These are phyloP conservation scores for Tolypocladium ovalisporum DNA, from an alignment of 2,329 filamentous ascomycete species.

Conservation along the genomic window DNA sequence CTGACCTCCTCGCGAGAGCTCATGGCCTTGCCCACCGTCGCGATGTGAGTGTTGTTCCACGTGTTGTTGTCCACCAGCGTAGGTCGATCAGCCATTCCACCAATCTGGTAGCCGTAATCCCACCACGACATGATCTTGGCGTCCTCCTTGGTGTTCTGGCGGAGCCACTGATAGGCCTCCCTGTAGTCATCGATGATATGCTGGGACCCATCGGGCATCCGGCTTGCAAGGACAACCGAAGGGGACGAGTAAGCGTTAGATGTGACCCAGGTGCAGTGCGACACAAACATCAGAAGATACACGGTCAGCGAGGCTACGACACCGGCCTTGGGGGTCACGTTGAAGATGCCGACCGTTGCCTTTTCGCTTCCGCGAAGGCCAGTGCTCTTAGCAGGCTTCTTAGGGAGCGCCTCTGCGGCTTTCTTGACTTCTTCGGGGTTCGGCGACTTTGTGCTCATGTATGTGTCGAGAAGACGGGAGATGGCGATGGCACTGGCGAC, in stretches of 20 bases:
- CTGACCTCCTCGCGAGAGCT: conserved; percentile 94
- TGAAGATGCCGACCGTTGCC: conserved; percentile 77
- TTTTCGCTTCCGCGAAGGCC: conserved; percentile 60
- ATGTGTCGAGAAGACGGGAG: conserved; percentile 82
- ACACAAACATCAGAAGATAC: conserved; percentile 86
- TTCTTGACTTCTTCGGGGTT: conserved; percentile 34
- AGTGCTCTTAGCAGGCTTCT: conserved; percentile 39
- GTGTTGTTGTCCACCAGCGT: conserved; percentile 99
- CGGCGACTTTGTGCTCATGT: conserved; percentile 58
- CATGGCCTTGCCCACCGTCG: conserved; percentile 98
- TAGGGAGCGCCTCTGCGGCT: conserved; percentile 39
- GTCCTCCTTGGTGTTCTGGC: conserved; percentile 88
- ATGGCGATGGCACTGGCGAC: conserved; percentile 83
- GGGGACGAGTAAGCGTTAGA: conserved; percentile 98
- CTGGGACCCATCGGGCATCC: conserved; percentile 85
- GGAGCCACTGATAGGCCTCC: conserved; percentile 98
- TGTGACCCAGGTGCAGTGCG: conserved; percentile 98
- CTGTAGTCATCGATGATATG: conserved; percentile 99
- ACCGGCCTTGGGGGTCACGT: conserved; percentile 64
- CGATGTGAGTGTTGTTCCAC: conserved; percentile 99
- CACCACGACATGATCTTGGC: conserved; percentile 99
- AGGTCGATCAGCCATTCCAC: conserved; percentile 95
- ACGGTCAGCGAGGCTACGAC: conserved; percentile 61
- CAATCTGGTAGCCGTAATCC: conserved; percentile 99
- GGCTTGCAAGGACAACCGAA: conserved; percentile 88